Base-by-base conservation (phyloP, 2,329 filamentous ascomycete species). In the Microsporum audouinii region DNA sequence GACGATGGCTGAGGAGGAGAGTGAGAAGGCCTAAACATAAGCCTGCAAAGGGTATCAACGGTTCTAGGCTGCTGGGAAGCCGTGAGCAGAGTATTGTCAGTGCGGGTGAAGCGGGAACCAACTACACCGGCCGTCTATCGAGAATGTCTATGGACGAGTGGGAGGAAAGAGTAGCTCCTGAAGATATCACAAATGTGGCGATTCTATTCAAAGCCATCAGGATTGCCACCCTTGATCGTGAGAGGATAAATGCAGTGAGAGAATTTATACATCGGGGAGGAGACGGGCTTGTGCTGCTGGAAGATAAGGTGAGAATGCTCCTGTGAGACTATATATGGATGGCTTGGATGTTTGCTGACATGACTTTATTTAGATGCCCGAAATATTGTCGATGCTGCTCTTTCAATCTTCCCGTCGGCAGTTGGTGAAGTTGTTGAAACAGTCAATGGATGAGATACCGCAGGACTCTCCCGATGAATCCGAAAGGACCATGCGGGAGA, bases 361-460 rank as follows among this genome's bases (percentile, higher is more conserved):
- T 64, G 14, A 17, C 6, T 23, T 23, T 23, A 45, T 17, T 8
- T 61, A 86, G 71, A 92, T 96, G 80, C 87, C 89, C 60, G 84
- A 90, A 51, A 88, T 96, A 66, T 91, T 96, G 90, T 80, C 84
- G 0, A 79, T 88, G 62, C 89, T 97, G 68, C 80, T 99, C 23
- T 99, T 96, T 71, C 92, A 97, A 72, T 86, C 87, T 17, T 96
- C 91, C 1, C 83, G 91, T 29, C 84, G 87, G 63, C 84, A 91
- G 61, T 79, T 97, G 2, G 79, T 96, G 14, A 79, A 83, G 17
- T 82, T 84, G 58, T 77, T 99, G 55, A 85, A 84, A 67, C 76
- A 82, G n/a, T 78, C 83, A 10, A 79, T 87, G 65, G 81, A 88
- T 56, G 76, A 80, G 5, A 65, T 65, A 71, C 61, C 75, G 79